These are phyloP conservation scores for Termitomyces sp. DNA, from an alignment of 768 basidiomycete species.

Conservation along the genomic window DNA sequence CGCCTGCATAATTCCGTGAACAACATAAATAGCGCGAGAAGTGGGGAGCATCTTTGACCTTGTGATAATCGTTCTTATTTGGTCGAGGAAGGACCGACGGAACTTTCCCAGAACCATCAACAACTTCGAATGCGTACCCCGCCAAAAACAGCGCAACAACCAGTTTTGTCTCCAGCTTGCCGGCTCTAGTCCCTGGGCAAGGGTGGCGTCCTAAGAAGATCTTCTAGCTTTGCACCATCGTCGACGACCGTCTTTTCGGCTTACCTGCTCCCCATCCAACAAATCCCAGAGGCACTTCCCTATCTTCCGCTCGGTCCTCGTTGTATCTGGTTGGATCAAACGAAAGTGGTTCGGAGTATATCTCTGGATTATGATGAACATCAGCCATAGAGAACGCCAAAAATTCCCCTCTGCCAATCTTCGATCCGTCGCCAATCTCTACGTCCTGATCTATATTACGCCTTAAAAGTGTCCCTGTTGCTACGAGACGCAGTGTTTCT, in stretches of 20 bases:
- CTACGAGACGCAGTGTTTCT: conserved; percentile 31
- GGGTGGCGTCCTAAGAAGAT: conserved; percentile 28
- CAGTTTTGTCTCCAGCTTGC: conserved; percentile 32
- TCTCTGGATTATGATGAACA: conserved; percentile 26
- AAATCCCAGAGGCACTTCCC: conserved; percentile 24
- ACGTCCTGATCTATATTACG: conserved; percentile 28
- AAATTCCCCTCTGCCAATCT: conserved; percentile 27
- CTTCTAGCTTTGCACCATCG: neutral
- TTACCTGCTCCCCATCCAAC: conserved; percentile 36
- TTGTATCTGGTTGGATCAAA: conserved; percentile 31
- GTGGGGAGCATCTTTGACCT: conserved; percentile 3
- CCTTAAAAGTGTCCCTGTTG: conserved; percentile 24
- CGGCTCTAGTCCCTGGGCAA: conserved; percentile 30
- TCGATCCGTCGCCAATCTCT: conserved; percentile 15
- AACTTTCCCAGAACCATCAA: conserved; percentile 25
- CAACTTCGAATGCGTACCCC: conserved; percentile 27
- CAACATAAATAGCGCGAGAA: conserved; percentile 17
- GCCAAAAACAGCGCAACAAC: conserved; percentile 26
- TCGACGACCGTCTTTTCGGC: neutral
- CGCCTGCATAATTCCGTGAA: conserved; percentile 12
- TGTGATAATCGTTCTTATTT: conserved; percentile 26
- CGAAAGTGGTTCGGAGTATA: conserved; percentile 26
- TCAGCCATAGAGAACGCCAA: conserved; percentile 27
- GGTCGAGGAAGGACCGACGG: conserved; percentile 21
- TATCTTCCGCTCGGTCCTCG: conserved; percentile 28